Conservation (phyloP, 2,329 filamentous ascomycete species). For the Ascosphaera pollenicola region DNA sequence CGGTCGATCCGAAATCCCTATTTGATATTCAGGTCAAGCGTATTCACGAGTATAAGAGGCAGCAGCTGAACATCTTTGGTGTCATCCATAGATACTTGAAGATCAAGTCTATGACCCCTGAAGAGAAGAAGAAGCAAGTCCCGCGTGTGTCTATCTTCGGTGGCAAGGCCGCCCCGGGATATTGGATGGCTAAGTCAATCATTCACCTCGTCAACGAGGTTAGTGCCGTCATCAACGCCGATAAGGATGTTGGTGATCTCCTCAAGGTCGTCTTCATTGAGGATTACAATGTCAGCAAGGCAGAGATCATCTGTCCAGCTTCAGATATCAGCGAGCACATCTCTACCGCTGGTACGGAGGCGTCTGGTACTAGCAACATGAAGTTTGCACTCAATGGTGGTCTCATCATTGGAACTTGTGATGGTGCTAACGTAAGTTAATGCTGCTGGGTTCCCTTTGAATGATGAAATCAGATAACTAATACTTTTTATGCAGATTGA, state of each 20-base stretch:
- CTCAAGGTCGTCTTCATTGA: constrained; percentile 95
- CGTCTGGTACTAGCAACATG: constrained; percentile 88
- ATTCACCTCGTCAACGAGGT: constrained; percentile 94
- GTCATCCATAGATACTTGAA: constrained; percentile 85
- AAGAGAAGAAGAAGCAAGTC: constrained; percentile 66
- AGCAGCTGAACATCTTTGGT: constrained; percentile 97
- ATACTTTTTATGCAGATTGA: constrained; percentile 43
- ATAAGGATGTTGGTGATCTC: constrained; percentile 74
- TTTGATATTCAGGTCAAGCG: constrained; percentile 98
- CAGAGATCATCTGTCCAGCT: constrained; percentile 84
- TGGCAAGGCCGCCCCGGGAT: constrained; percentile 90
- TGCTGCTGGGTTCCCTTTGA: background rate
- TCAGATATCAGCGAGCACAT: constrained; percentile 98
- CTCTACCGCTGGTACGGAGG: constrained; percentile 87
- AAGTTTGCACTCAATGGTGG: constrained; percentile 98
- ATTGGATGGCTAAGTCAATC: constrained; percentile 99
- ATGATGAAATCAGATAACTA: constrained; percentile 1
- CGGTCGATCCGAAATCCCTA: constrained; percentile 66
- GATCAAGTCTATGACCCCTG: constrained; percentile 65
- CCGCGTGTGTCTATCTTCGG: constrained; percentile 92
- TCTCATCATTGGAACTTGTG: constrained; percentile 91
- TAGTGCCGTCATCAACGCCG: constrained; percentile 73
- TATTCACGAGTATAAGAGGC: constrained; percentile 98
- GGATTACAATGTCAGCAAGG: constrained; percentile 99
- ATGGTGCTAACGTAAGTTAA: constrained; percentile 72